Evolutionary conservation across 306 rosid genomes (phyloP).

Genomic region (Glycine tomentella): DNA sequence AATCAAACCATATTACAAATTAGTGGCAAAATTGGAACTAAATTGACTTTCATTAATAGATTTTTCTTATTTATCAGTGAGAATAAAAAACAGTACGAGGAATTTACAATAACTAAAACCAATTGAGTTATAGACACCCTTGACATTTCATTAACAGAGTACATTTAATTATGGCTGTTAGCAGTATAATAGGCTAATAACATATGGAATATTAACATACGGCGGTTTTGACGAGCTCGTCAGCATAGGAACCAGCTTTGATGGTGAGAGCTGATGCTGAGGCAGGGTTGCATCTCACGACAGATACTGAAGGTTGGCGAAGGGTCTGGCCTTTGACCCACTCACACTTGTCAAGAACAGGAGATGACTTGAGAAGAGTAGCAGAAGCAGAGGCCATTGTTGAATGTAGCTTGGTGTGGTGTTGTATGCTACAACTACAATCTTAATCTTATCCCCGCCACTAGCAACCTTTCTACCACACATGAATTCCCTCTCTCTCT

Average conservation of each 20-base stretch:
- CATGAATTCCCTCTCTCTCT: slow-evolving; percentile 44
- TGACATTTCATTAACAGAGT: no score
- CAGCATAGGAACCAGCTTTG: slow-evolving; percentile 80
- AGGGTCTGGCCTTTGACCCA: slow-evolving; percentile 88
- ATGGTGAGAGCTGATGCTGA: slow-evolving; percentile 62
- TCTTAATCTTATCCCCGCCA: slow-evolving; percentile 65
- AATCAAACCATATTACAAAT: no score
- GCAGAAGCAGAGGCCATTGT: slow-evolving; percentile 77
- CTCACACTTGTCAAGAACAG: slow-evolving; percentile 88
- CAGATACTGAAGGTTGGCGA: slow-evolving; percentile 57
- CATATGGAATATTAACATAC: slow-evolving; percentile 45
- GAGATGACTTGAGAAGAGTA: slow-evolving; percentile 79
- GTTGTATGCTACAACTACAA: no score
- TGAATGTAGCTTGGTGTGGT: no score
- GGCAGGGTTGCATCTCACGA: slow-evolving; percentile 65
- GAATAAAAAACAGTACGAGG: no score
- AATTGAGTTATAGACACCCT: no score
- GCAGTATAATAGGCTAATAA: no score
- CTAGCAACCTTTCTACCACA: slow-evolving; percentile 63
- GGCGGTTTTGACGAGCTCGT: slow-evolving; percentile 97
- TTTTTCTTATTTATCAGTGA: no score
- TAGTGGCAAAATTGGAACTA: neutral
- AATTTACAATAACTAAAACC: no score
- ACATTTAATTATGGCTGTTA: no score
- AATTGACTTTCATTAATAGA: no score